Evolutionary conservation across 2,329 filamentous ascomycete genomes (phyloP), one percentile per base, ranked within the genome.

Genomic region (Pestalotiopsis sp.): DNA sequence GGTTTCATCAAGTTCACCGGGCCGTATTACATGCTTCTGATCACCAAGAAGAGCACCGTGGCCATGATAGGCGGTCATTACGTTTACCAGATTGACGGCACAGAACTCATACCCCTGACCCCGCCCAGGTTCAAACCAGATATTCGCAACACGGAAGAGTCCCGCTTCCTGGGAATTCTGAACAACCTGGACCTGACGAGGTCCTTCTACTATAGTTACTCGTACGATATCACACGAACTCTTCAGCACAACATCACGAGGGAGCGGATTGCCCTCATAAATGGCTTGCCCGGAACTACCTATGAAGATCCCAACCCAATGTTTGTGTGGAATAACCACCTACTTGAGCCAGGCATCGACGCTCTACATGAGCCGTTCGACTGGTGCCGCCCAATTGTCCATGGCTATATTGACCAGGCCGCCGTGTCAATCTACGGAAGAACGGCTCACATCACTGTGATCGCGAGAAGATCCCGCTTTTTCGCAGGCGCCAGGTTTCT

Each of bases 191-290:
- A 99, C 78, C 83, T 99, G 70, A 94, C 92, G 0, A 88, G 92
- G 68, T 97, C 93, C 0, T 99, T 99, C 79, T 99, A 99, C 81
- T 99, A 98, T 83, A 98, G 95, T 82, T 98, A 98, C 78, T 97
- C 95, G 0, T 99, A 99, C 82, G 94, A 99, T 77, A 92, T 98
- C 73, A 99, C 96, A 0, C 89, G 91, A 66, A 97, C 94, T 1
- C 83, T 99, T 61, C 96, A 99, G 79, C 90, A 95, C 76, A 99
- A 99, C 75, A 94, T 99, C 70, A 91, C 91, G 23, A 87, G 90
- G 39, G 94, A 98, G 80, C 88, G 96, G 52, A 85, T 88, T 63
- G 90, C 91, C 2, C 81, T 97, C 64, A 86, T 89, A 38, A 85
- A 90, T 70, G 93, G 92, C 1, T 81, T 86, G 13, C 83, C 88